phyloP scores from a whole-genome alignment of 2,329 filamentous ascomycete genomes.

The Fusarium phyllophilum region DNA sequence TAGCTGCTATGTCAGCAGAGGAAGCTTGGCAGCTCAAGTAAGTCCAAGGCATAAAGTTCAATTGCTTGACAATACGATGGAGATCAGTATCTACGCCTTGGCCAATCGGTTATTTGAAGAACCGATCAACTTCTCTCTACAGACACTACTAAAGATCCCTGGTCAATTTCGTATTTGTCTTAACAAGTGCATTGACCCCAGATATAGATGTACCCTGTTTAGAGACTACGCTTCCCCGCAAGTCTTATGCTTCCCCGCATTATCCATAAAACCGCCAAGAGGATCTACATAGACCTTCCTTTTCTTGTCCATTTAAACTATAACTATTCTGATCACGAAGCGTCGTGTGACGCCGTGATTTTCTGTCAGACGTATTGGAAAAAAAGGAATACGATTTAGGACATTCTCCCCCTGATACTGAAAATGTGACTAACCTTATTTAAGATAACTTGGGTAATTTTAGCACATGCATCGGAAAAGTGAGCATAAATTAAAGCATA shows the following conservation, averaged over 20 bases:
- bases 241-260: not conserved
- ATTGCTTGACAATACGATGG: fast-evolving
- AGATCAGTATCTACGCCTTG: not conserved
- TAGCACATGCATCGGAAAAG: no score
- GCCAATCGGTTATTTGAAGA: not conserved
- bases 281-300: not conserved
- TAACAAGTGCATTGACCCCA: not conserved
- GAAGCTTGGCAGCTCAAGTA: not conserved
- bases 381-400: not conserved
- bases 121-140: no score
- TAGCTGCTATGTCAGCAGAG: no score
- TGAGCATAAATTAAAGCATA: no score
- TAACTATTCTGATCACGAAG: not conserved
- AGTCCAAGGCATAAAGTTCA: fast-evolving
- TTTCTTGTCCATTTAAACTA: not conserved
- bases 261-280: not conserved
- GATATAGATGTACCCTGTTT: no score
- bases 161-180: not conserved
- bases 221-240: no score
- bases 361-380: not conserved
- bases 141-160: no score
- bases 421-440: no score
- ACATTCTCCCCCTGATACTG: no score
- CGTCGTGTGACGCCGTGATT: not conserved
- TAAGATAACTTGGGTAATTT: no score